Base-by-base conservation (phyloP, 208 protist species). In the Histomonas meleagridis region DNA sequence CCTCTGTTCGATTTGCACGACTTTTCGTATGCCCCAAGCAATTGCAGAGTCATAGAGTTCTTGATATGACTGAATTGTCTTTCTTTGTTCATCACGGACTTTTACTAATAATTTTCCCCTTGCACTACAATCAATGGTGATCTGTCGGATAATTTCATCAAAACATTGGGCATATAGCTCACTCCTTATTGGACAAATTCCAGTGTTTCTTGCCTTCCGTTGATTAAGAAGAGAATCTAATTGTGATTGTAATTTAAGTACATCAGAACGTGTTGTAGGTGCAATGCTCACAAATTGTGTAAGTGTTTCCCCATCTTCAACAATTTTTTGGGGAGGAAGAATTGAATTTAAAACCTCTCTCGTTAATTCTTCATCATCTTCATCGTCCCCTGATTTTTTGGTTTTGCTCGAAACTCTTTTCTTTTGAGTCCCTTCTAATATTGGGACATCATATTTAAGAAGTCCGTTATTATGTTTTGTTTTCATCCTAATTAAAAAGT, bases 161-260 rank as follows among this genome's bases (percentile, higher is more conserved):
- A 99, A 99, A 26, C 96, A 93, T 91, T 99, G 97, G 12, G 95
- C 62, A 94, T 99, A 99, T 14, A 99, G 94, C 92, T 98, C 96
- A 90, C 97, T 96, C n/a, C 98, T 95, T 23, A 99, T 97, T 12
- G 96, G 96, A 93, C 98, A 99, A 78, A 99, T 95, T 10, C 98
- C 98, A 21, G 93, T 96, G 28, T 98, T 96, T 38, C 96, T 94
- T 14, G 98, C 98, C 62, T 98, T 95, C 23, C 97, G 95, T 62
- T 95, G 93, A 86, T 96, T 94, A n/a, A 99, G 94, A 16, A 95
- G 94, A 69, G 95, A 57, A 79, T 97, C 95, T 48, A 99, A 94
- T 62, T 95, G 93, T 51, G 97, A 96, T 93, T 98, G 97, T 10
- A 96, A 46, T 91, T 96, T 96, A 92, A 96, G 94, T 16, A 97